Percentiles rank a stretch among this genome's conserved stretches.
Conservation (phyloP, 2,329 filamentous ascomycete species). For the Phyllosticta citrichinensis region DNA sequence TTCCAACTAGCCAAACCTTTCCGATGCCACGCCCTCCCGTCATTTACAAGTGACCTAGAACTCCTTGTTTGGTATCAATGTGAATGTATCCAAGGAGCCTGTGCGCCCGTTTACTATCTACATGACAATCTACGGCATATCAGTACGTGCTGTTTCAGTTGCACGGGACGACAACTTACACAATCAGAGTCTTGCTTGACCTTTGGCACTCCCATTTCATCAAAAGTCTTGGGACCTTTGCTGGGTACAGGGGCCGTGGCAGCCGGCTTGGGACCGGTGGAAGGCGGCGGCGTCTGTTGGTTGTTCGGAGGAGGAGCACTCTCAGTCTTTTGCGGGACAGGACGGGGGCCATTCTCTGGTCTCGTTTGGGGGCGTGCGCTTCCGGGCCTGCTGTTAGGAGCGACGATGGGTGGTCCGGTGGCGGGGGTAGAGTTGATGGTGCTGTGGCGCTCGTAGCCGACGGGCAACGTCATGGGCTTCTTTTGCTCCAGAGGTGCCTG, state of each 20-base stretch:
- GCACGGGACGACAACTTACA: conserved; percentile 48
- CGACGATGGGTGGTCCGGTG: neutral
- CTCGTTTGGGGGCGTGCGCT: neutral
- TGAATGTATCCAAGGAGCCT: neutral
- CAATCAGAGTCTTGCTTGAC: conserved; percentile 82
- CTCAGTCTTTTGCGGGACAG: conserved; percentile 5
- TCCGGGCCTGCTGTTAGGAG: neutral
- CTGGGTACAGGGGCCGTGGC: conserved; percentile 14
- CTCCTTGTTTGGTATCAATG: neutral
- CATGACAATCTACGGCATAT: conserved; percentile 16
- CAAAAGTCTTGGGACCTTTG: conserved; percentile 80
- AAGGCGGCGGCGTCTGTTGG: conserved; percentile 15
- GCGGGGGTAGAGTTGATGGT: neutral
- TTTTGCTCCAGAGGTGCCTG: conserved; percentile 19
- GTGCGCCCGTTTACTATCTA: conserved; percentile 6
- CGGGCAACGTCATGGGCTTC: conserved; percentile 21
- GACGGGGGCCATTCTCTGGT: neutral
- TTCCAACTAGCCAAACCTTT: neutral
- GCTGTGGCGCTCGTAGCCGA: conserved; percentile 6
- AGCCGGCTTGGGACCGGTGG: conserved; percentile 20
- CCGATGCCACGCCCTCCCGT: neutral
- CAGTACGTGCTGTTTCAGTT: conserved; percentile 9
- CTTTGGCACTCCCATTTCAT: conserved; percentile 91
- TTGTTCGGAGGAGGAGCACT: conserved; percentile 4
- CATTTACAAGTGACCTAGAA: neutral